These are phyloP conservation scores for Candida silvicultrix DNA, from an alignment of 805 yeast species.

Conservation along the genomic window DNA sequence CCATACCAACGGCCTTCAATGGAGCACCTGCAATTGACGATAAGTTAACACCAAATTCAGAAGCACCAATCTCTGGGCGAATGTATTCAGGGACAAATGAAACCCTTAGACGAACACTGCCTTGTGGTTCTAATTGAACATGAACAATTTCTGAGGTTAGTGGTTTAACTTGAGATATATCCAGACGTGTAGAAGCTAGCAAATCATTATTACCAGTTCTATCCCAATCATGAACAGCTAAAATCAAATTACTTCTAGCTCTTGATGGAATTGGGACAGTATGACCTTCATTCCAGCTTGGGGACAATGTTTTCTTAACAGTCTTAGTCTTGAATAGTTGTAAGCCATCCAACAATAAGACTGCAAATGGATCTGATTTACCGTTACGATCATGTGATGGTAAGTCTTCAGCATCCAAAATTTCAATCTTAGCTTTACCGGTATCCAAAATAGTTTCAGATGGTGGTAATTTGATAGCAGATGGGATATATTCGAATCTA, in stretches of 20 bases:
- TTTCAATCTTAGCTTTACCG: slow-evolving; percentile 51
- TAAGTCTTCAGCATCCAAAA: slow-evolving; percentile 49
- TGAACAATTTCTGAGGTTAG: slow-evolving; percentile 37
- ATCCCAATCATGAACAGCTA: slow-evolving; percentile 72
- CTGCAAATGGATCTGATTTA: slow-evolving; percentile 66
- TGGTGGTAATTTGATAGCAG: slow-evolving; percentile 44
- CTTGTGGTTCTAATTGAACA: slow-evolving; percentile 57
- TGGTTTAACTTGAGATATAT: slow-evolving; percentile 43
- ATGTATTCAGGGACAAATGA: slow-evolving; percentile 59
- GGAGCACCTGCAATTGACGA: slow-evolving; percentile 39
- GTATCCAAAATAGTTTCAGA: slow-evolving; percentile 64
- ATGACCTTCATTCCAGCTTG: slow-evolving; percentile 69
- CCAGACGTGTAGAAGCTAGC: slow-evolving; percentile 47
- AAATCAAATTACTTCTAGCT: slow-evolving; percentile 39
- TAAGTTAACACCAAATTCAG: slow-evolving; percentile 36
- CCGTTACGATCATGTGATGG: slow-evolving; percentile 65
- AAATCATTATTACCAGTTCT: slow-evolving; percentile 62
- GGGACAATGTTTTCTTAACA: slow-evolving; percentile 61
- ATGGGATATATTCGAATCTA: slow-evolving; percentile 57
- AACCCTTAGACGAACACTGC: slow-evolving; percentile 47
- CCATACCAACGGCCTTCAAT: slow-evolving; percentile 38
- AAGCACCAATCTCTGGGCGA: slow-evolving; percentile 48
- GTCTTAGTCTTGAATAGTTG: slow-evolving; percentile 52
- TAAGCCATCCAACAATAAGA: slow-evolving; percentile 46
- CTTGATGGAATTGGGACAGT: slow-evolving; percentile 59